Conservation (phyloP, 2,329 filamentous ascomycete genomes). For the Cordyceps cicadae region DNA sequence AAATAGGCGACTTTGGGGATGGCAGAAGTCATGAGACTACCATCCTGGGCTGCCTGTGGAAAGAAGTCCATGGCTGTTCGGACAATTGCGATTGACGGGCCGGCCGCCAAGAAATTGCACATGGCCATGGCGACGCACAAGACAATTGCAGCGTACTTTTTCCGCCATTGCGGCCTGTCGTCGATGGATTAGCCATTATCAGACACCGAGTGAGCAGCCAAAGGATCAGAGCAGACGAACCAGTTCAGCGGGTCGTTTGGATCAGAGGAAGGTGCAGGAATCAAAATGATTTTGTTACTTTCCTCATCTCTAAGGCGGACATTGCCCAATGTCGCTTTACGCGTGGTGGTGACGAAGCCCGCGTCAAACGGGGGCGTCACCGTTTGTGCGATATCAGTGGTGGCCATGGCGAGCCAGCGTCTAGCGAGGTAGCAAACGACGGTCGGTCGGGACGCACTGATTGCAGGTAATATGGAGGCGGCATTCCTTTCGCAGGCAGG, state of each 20-base stretch:
- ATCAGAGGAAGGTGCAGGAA: slow-evolving; percentile 36
- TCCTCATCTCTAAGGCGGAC: slow-evolving; percentile 33
- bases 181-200: slow-evolving; percentile 3
- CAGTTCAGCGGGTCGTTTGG: slow-evolving; percentile 42
- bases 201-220: not conserved
- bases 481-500: not conserved
- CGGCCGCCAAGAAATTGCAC: slow-evolving; percentile 50
- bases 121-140: slow-evolving; percentile 46
- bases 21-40: slow-evolving; percentile 21
- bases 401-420: not conserved
- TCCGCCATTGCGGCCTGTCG: slow-evolving; percentile 35
- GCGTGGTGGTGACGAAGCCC: not conserved
- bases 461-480: too few relatives aligned
- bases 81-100: slow-evolving; percentile 42
- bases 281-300: slow-evolving; percentile 39
- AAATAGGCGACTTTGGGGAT: slow-evolving; percentile 42
- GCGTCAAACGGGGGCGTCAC: slow-evolving; percentile 2
- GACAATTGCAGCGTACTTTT: slow-evolving; percentile 40
- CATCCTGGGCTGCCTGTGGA: slow-evolving; percentile 24
- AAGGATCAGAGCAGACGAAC: slow-evolving; percentile 23
- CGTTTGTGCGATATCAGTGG: not conserved
- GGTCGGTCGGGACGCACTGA: not conserved
- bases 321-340: slow-evolving; percentile 29
- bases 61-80: slow-evolving; percentile 39
- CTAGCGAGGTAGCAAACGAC: not conserved